Conservation (phyloP, 495 filamentous ascomycete genomes). For the Penicillium salamii region DNA sequence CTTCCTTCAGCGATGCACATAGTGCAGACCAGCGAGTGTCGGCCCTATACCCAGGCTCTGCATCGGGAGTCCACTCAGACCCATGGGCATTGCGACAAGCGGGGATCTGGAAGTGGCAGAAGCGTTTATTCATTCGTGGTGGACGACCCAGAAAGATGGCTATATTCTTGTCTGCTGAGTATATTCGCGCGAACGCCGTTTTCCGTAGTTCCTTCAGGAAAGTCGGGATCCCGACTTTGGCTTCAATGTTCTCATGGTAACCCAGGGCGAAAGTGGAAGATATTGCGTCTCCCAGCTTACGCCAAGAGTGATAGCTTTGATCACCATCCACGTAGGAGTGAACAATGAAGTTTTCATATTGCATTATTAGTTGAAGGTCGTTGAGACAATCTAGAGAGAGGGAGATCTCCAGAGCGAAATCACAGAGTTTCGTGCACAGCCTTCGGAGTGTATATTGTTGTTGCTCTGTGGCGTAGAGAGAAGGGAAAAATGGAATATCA, state of each 20-base stretch:
- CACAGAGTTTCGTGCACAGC: conserved; percentile 27
- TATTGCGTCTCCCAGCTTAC: conserved; percentile 40
- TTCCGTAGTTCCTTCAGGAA: conserved; percentile 39
- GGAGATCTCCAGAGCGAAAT: conserved; percentile 34
- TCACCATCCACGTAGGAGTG: conserved; percentile 45
- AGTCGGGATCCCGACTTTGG: conserved; percentile 21
- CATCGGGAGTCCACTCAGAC: conserved; percentile 17
- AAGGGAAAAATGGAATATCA: conserved; percentile 32
- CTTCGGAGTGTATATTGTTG: conserved; percentile 26
- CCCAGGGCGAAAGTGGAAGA: conserved; percentile 43
- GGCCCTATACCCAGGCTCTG: conserved; percentile 26
- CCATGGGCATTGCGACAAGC: conserved; percentile 11
- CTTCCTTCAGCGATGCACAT: conserved; percentile 39
- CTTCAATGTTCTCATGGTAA: conserved; percentile 40
- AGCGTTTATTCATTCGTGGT: conserved; percentile 40
- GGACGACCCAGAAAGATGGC: conserved; percentile 45
- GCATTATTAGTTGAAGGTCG: conserved; percentile 41
- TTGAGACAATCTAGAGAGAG: conserved; percentile 44
- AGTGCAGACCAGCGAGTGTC: conserved; percentile 42
- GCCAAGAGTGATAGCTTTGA: conserved; percentile 45
- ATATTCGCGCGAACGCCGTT: conserved; percentile 38
- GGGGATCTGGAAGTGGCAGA: conserved; percentile 39
- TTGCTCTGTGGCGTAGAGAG: conserved; percentile 28
- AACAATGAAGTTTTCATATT: conserved; percentile 47
- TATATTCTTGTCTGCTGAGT: conserved; percentile 46